Evolutionary conservation across 192 early-diverging fungal species (phyloP), one percentile per base, ranked within the genome.

Genomic region (Coemansia pectinata): DNA sequence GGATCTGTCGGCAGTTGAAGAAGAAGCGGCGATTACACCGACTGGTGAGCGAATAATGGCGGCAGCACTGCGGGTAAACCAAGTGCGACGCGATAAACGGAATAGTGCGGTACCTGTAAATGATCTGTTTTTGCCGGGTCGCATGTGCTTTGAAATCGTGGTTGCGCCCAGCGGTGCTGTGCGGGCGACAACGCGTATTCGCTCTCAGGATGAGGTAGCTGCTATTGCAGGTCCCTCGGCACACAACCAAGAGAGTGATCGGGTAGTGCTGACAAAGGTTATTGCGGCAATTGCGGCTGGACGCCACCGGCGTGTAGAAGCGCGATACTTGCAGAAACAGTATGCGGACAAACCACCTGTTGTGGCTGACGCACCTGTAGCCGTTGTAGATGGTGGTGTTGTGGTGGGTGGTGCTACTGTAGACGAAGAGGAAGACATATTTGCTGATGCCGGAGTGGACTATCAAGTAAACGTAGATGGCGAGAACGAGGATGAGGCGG

Each of bases 371-470:
- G 62, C 29, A 55, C 15, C 85, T 75, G 36, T 48, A 5, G 58
- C 64, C 27, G 67, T 31, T 23, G 65, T 14, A 19, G 48, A 3
- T 21, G 34, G 15, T 34, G 41, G 12, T 8, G 38, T 38, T 14
- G 34, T 36, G 6, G 15, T 36, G 50, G 25, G 29, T 52, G 4
- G 67, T 66, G 8, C 67, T 27, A 27, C 27, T 71, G 5, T 61
- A 68, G 58, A 69, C 25, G 73, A 84, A 31, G 87, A 90, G 36
- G 90, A 92, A 21, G 85, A 94, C 77, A 97, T 97, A 29, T 97
- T 97, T 88, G 91, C 87, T 7, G 94, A 93, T 62, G 94, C 82
- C 6, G 95, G 94, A 1, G 69, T 87, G 4, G 91, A 94, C 44
- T 96, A 96, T 67, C 66, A 75, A 14, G 72, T 94, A 1, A 50